Evolutionary conservation across 345 rosid genomes (phyloP).

Genomic region (Barbarea vulgaris): DNA sequence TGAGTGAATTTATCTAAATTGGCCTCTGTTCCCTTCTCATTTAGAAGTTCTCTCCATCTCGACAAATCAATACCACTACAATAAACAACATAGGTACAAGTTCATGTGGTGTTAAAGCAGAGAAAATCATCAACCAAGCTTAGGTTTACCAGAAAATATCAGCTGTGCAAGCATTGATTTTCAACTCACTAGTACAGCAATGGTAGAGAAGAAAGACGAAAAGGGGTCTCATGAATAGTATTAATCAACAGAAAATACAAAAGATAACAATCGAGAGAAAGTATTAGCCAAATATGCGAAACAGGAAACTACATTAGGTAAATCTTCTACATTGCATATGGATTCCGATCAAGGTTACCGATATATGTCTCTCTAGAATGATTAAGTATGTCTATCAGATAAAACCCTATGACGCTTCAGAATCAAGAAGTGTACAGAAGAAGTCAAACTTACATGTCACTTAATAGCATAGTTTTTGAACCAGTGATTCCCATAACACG

Average conservation of each 20-base stretch:
- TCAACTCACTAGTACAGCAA: not conserved
- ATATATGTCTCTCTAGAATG: not conserved
- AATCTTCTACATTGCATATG: not conserved
- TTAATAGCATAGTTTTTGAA: slow-evolving; percentile 74
- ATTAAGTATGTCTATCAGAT: not conserved
- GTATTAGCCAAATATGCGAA: not conserved
- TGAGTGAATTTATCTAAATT: slow-evolving; percentile 75
- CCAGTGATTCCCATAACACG: slow-evolving; percentile 96
- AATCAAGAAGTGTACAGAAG: slow-evolving; percentile 23
- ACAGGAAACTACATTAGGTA: slow-evolving; percentile 8
- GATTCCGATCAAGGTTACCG: not conserved
- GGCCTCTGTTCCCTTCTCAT: slow-evolving; percentile 71
- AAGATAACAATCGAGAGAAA: not conserved
- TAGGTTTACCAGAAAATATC: not conserved
- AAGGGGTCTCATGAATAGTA: not conserved
- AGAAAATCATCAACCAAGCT: not conserved
- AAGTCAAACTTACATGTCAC: slow-evolving; percentile 71
- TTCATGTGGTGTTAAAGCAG: slow-evolving; percentile 18
- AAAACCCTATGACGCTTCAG: not conserved
- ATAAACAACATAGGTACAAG: slow-evolving; percentile 21
- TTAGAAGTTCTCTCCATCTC: slow-evolving; percentile 76
- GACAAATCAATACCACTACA: slow-evolving; percentile 83
- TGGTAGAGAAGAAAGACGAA: not conserved
- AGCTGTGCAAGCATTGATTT: not conserved
- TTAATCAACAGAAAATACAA: not conserved